A percentile compares a stretch with the other conserved stretches of the same genome.
Conservation (phyloP, 768 basidiomycete species). For the Auricularia auricula-judae region DNA sequence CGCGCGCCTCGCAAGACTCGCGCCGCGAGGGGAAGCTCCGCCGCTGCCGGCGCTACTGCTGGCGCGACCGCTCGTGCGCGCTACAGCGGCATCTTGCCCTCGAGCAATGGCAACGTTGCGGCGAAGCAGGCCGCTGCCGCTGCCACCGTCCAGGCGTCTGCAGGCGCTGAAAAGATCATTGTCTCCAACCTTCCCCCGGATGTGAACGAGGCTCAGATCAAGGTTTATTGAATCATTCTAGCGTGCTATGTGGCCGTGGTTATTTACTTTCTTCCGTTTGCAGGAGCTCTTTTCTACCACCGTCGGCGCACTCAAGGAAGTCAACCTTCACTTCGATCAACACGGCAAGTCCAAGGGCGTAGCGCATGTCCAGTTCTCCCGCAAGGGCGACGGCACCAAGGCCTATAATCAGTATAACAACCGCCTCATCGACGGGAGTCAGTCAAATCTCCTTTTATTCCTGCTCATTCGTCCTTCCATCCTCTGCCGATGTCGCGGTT, state of each 20-base stretch:
- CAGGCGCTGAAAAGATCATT: constrained; percentile 76
- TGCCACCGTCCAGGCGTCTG: constrained; percentile 24
- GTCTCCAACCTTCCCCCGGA: constrained; percentile 89
- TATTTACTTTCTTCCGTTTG: constrained; percentile 6
- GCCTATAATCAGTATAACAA: constrained; percentile 94
- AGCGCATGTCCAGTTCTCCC: constrained; percentile 76
- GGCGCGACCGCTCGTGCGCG: constrained; percentile 26
- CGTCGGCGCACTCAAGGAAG: constrained; percentile 76
- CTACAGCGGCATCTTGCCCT: not conserved
- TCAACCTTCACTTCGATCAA: constrained; percentile 77
- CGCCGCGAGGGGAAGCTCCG: not conserved
- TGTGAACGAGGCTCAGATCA: constrained; percentile 88
- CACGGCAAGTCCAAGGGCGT: constrained; percentile 83
- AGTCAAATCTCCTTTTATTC: constrained; percentile 56
- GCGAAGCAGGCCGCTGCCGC: constrained; percentile 18
- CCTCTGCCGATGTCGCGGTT: constrained; percentile 10
- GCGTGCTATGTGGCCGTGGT: not conserved
- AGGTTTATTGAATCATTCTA: constrained; percentile 40
- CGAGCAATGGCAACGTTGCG: constrained; percentile 21
- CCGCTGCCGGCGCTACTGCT: constrained; percentile 9
- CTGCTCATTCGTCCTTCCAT: constrained; percentile 22
- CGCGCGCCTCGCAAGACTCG: constrained; percentile 4
- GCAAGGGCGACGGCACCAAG: constrained; percentile 81
- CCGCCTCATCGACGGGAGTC: constrained; percentile 99
- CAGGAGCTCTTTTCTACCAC: constrained; percentile 91